Evolutionary conservation across 2,329 filamentous ascomycete genomes (phyloP), one percentile per base, ranked within the genome.

Genomic region (Leptographium lundbergii): DNA sequence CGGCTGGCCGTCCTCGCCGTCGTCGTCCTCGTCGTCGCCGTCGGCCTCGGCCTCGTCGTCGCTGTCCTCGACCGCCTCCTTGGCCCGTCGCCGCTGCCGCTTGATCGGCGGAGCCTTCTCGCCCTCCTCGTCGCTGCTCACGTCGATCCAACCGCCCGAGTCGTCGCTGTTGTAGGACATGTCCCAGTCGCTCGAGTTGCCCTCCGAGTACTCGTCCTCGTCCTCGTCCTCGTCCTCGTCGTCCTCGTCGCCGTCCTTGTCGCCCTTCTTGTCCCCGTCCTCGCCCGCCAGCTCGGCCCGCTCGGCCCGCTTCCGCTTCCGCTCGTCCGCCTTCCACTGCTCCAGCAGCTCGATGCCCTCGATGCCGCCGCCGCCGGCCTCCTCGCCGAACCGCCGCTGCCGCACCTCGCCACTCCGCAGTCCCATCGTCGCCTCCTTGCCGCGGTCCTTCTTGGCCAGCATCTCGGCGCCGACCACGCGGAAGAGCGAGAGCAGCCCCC

Each of bases 281-380:
- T 77, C 82, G 51, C 82, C 75, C 3, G 89, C 74, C 24, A 86
- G 88, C 66, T 45, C 32, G 24, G 36, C 17, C 36, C 60, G 17
- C 65, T 87, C 90, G 25, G 80, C 79, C 54, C 83, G 80, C 72
- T 85, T 91, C 69, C 84, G 82, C 70, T 84, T 82, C 68, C 82
- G 84, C 71, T 97, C 89, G 65, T 96, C 90, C 62, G 91, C 88
- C 73, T 97, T 97, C 87, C 89, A 97, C 71, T 90, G 84, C 69
- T 90, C 91, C 11, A 99, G 78, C 24, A 99, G 77, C 64, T 97
- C 92, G 10, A 99, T 79, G 22, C 94, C 94, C 70, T 96, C 91
- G 59, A 99, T 96, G 9, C 84, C 86, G 22, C 91, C 92, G 73
- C 74, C 36, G 74, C 74, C 36, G 86, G 81, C 69, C 36, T 92